phyloP scores from a whole-genome alignment of 2,329 filamentous ascomycete species.

The Cercospora sojina region DNA sequence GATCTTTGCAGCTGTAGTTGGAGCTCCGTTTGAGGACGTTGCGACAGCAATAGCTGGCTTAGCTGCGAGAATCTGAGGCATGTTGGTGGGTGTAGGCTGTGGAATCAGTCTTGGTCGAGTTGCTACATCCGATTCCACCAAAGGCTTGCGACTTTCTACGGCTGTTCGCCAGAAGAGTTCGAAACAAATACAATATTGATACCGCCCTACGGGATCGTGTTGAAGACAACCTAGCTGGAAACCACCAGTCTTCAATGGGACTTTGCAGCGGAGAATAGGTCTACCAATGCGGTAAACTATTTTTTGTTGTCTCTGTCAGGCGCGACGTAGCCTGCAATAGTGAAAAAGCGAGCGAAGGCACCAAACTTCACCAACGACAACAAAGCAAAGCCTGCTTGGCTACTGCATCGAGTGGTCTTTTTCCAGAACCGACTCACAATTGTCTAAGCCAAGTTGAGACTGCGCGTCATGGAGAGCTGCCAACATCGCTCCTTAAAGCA shows the following conservation, averaged over 20 bases:
- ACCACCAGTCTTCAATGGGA: neutral
- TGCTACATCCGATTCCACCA: neutral
- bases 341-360: neutral
- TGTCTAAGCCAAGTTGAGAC: neutral
- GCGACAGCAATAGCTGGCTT: neutral
- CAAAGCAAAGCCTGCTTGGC: neutral
- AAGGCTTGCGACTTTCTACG: no score
- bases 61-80: neutral
- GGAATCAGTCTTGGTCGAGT: neutral
- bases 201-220: neutral
- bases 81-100: neutral
- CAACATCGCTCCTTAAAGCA: neutral
- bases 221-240: neutral
- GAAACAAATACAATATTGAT: no score
- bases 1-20: neutral
- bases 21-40: neutral
- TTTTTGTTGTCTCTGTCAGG: neutral
- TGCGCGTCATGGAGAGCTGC: neutral
- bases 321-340: neutral
- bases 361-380: neutral
- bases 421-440: neutral
- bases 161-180: no score
- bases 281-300: neutral
- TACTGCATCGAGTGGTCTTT: neutral
- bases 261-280: neutral